phyloP scores from a whole-genome alignment of 305 asterid species.

The Fraxinus velutina region DNA sequence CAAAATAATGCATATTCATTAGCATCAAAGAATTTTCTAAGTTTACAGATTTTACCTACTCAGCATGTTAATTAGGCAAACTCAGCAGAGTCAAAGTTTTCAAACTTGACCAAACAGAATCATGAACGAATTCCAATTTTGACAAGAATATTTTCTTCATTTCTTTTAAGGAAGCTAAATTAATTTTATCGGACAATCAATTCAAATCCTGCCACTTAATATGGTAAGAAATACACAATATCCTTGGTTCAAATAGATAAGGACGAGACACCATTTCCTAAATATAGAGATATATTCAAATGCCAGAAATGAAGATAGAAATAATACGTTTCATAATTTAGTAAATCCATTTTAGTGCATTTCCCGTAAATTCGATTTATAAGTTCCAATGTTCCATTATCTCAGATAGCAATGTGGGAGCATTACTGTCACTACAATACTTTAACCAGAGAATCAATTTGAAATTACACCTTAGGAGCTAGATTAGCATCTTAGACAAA shows the following conservation, averaged over 20 bases:
- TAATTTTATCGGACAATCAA: background rate
- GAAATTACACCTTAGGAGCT: background rate
- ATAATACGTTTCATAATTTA: background rate
- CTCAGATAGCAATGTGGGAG: background rate
- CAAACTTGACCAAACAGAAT: background rate
- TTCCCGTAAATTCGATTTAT: background rate
- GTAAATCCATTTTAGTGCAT: background rate
- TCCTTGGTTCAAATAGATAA: slow-evolving; percentile 6
- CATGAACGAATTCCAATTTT: background rate
- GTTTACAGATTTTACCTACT: background rate
- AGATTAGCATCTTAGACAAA: slow-evolving; percentile 9
- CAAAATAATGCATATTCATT: slow-evolving; percentile 13
- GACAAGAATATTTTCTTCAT: background rate
- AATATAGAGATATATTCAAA: slow-evolving; percentile 9
- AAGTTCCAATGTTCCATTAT: background rate
- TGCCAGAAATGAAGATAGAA: slow-evolving; percentile 5
- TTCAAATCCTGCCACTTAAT: background rate
- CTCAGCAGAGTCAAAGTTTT: background rate
- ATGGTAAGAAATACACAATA: background rate
- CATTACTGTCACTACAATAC: background rate
- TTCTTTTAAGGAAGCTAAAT: slow-evolving; percentile 4
- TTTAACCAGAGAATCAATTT: background rate
- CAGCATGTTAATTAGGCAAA: slow-evolving; percentile 1
- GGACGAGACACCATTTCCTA: background rate
- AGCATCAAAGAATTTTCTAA: slow-evolving; percentile 9